These are phyloP conservation scores for Nigrospora sphaerica DNA, from an alignment of 2,329 filamentous ascomycete species.

Conservation along the genomic window DNA sequence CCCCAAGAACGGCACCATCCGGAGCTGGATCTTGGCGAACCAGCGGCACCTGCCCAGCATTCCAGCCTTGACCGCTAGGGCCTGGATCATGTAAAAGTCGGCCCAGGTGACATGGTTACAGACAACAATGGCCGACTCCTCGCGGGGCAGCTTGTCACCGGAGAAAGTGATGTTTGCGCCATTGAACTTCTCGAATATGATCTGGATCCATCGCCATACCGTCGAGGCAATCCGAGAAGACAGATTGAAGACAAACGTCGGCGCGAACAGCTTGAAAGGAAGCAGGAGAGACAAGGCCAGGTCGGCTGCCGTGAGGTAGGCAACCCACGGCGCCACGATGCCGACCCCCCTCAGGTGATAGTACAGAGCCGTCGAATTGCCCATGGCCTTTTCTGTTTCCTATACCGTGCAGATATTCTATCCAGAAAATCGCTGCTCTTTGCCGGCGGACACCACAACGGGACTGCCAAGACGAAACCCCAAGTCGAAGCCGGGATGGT, in stretches of 20 bases:
- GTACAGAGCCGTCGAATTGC: conserved; percentile 11
- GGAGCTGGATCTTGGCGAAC: conserved; percentile 55
- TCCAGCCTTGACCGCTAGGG: conserved; percentile 40
- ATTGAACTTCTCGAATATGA: conserved; percentile 47
- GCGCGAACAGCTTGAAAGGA: conserved; percentile 37
- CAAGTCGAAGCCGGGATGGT: too few relatives aligned
- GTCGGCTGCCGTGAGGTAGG: conserved; percentile 44
- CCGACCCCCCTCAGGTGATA: conserved; percentile 33
- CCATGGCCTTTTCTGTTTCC: neutral
- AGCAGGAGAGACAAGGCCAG: conserved; percentile 41
- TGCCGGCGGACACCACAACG: too few relatives aligned
- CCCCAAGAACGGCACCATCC: conserved; percentile 52
- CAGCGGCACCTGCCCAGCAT: conserved; percentile 58
- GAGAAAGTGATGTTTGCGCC: conserved; percentile 45
- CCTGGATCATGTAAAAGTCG: conserved; percentile 60
- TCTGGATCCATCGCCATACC: conserved; percentile 51
- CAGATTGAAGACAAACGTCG: conserved; percentile 41
- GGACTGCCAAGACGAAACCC: too few relatives aligned
- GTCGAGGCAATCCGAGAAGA: conserved; percentile 48
- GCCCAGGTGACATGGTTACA: conserved; percentile 55
- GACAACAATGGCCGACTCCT: conserved; percentile 54
- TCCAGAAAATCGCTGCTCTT: too few relatives aligned
- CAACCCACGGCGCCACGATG: conserved; percentile 43
- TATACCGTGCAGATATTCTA: too few relatives aligned
- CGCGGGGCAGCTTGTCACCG: conserved; percentile 40